Evolutionary conservation across 1,139 yeast genomes (phyloP).

Genomic region (Arxiozyma slooffiae): DNA sequence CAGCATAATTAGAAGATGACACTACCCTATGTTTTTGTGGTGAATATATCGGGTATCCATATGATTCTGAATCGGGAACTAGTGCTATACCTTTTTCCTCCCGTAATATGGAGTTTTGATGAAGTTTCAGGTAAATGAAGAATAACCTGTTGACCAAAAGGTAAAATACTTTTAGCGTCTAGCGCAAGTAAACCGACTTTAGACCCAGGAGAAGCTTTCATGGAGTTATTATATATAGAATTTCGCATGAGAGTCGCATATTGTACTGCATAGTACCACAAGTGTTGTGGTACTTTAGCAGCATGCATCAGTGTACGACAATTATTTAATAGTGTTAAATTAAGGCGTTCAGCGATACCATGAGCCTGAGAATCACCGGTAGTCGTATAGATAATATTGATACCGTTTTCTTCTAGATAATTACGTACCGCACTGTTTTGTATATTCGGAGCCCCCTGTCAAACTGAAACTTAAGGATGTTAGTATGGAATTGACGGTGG

Average conservation of each 20-base stretch:
- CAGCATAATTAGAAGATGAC: neutral
- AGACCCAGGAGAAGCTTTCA: conserved; percentile 5
- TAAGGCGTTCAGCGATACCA: conserved; percentile 5
- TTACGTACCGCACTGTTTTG: neutral
- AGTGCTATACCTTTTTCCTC: conserved; percentile 4
- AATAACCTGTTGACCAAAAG: conserved; percentile 8
- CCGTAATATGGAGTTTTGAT: conserved; percentile 2
- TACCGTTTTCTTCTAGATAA: conserved; percentile 5
- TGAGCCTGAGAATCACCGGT: neutral
- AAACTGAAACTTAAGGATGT: conserved; percentile 3
- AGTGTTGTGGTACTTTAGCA: conserved; percentile 2
- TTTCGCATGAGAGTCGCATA: conserved; percentile 5
- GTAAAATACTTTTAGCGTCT: conserved; percentile 2
- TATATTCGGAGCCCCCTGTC: conserved; percentile 8
- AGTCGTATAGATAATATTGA: neutral
- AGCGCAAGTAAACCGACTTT: conserved; percentile 4
- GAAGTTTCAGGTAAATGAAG: conserved; percentile 1
- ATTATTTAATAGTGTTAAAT: conserved; percentile 6
- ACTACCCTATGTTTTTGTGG: neutral
- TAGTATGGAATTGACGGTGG: neutral
- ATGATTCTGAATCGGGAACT: conserved; percentile 4
- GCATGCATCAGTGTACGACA: conserved; percentile 5
- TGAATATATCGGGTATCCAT: conserved; percentile 8
- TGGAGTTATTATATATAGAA: neutral
- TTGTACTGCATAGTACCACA: conserved; percentile 9